These are phyloP conservation scores for Tetracladium marchalianum DNA, from an alignment of 495 filamentous ascomycete genomes.

Conservation along the genomic window DNA sequence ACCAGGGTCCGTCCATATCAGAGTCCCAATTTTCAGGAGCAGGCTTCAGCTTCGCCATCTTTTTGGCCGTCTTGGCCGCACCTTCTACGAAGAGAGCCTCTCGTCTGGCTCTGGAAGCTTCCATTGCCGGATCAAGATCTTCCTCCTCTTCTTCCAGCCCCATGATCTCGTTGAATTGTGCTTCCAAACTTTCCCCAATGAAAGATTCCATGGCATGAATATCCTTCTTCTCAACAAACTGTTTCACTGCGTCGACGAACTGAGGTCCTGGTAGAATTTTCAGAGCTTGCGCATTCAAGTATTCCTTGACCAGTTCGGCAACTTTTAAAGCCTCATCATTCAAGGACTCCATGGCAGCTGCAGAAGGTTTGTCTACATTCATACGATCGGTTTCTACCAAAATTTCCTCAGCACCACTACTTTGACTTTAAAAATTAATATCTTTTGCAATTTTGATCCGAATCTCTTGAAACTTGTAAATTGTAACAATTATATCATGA, in stretches of 20 bases:
- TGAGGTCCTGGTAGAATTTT: slow-evolving; percentile 85
- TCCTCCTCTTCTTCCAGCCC: slow-evolving; percentile 59
- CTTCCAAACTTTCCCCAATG: slow-evolving; percentile 66
- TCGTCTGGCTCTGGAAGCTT: slow-evolving; percentile 54
- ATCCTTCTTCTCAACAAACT: slow-evolving; percentile 94
- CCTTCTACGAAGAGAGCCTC: slow-evolving; percentile 67
- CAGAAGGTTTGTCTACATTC: slow-evolving; percentile 43
- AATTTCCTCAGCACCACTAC: slow-evolving; percentile 19
- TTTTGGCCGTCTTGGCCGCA: slow-evolving; percentile 44
- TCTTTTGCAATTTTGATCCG: too few relatives aligned
- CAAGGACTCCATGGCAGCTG: slow-evolving; percentile 46
- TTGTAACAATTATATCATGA: too few relatives aligned
- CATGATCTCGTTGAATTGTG: slow-evolving; percentile 67
- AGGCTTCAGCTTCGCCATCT: slow-evolving; percentile 58
- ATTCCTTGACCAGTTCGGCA: slow-evolving; percentile 77
- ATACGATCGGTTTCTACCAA: slow-evolving; percentile 18
- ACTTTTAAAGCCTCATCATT: slow-evolving; percentile 73
- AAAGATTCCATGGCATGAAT: slow-evolving; percentile 88
- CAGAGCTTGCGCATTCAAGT: slow-evolving; percentile 70
- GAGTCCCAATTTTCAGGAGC: slow-evolving; percentile 77
- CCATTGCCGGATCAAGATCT: slow-evolving; percentile 57
- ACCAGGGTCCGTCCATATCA: slow-evolving; percentile 79
- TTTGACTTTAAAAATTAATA: too few relatives aligned
- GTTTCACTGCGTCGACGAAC: slow-evolving; percentile 86
- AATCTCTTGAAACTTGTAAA: too few relatives aligned